A percentile compares a stretch with the other conserved stretches of the same genome.
These are phyloP conservation scores for Colletotrichum sp. DNA, from an alignment of 2,329 filamentous ascomycete genomes.

Conservation along the genomic window DNA sequence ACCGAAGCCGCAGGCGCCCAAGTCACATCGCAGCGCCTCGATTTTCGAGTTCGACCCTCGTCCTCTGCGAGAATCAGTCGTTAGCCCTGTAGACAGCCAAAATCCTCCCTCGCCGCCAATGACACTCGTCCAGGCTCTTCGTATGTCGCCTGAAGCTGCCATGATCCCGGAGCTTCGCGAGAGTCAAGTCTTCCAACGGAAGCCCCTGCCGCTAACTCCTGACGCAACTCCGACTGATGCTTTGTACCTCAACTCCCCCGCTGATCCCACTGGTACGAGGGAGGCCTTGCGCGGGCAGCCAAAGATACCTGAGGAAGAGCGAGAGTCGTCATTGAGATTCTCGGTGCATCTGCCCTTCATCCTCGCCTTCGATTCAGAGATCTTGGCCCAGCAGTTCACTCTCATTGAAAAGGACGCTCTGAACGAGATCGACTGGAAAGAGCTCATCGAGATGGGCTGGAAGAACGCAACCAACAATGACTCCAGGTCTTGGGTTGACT, in stretches of 20 bases:
- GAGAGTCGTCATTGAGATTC: slow-evolving; percentile 39
- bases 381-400: slow-evolving; percentile 82
- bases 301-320: slow-evolving; percentile 27
- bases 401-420: slow-evolving; percentile 86
- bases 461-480: slow-evolving; percentile 70
- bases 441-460: slow-evolving; percentile 84
- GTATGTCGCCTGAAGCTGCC: slow-evolving; percentile 42
- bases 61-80: slow-evolving; percentile 2
- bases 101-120: slow-evolving; percentile 47
- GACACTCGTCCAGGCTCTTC: slow-evolving; percentile 52
- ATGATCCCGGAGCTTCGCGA: slow-evolving; percentile 43
- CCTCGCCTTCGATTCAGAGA: slow-evolving; percentile 78
- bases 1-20: background rate
- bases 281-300: slow-evolving; percentile 41
- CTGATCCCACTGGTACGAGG: slow-evolving; percentile 36
- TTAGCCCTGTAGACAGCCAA: background rate
- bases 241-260: slow-evolving; percentile 35
- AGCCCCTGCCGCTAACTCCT: slow-evolving; percentile 55
- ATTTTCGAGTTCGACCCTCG: background rate
- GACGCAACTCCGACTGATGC: slow-evolving; percentile 51
- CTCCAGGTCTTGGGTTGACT: slow-evolving; percentile 81
- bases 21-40: slow-evolving; percentile 4
- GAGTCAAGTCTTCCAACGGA: slow-evolving; percentile 46
- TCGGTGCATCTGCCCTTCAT: slow-evolving; percentile 78
- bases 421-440: slow-evolving; percentile 88